Base-by-base conservation (phyloP, 495 filamentous ascomycete species). In the Neurospora sp. region DNA sequence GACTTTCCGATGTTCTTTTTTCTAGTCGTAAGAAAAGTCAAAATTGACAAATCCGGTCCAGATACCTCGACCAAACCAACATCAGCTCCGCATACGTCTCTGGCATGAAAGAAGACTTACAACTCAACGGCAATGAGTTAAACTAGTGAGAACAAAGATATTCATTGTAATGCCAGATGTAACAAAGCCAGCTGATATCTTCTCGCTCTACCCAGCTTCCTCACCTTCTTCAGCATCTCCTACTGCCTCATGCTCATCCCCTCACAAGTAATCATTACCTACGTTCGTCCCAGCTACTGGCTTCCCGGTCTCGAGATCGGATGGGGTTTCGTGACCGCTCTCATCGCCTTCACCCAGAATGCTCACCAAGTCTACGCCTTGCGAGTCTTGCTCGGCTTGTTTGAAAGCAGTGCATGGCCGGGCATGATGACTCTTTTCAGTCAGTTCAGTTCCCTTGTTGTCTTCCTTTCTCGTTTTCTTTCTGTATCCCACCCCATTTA, bases 181-280 rank as follows among this genome's bases (percentile, higher is more conserved):
- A 11, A 39, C 38, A 39, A 39, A 39, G 38, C 38, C 38, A 39
- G 38, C 38, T 39, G 38, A 39, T 39, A 11, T 39, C 9, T 0
- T 10, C 38, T 38, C 37, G 37, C 37, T 38, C 1, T 38, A 38
- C 9, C 38, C 72, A 84, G 82, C 45, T 88, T 90, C 81, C 88
- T 86, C 43, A 88, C 87, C 8, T 84, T 81, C 71, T 86, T 84
- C 74, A 84, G 80, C 72, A 81, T 85, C 38, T 83, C 81, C 4
- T 85, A 84, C 62, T 81, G 84, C 39, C 79, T 85, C 54, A 84
- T 83, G 78, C 77, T 84, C 39, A 81, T 85, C 42, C 84, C 84
- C 17, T 82, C 80, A 38, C 88, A 90, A 75, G 81, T 91, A 24
- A 82, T 90, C 39, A 77, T 91, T 78, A 78, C 86, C 0, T 80